Percentiles rank a stretch among this genome's conserved stretches.
phyloP scores from a whole-genome alignment of 768 basidiomycete species.

The Amanita pallidorosea region DNA sequence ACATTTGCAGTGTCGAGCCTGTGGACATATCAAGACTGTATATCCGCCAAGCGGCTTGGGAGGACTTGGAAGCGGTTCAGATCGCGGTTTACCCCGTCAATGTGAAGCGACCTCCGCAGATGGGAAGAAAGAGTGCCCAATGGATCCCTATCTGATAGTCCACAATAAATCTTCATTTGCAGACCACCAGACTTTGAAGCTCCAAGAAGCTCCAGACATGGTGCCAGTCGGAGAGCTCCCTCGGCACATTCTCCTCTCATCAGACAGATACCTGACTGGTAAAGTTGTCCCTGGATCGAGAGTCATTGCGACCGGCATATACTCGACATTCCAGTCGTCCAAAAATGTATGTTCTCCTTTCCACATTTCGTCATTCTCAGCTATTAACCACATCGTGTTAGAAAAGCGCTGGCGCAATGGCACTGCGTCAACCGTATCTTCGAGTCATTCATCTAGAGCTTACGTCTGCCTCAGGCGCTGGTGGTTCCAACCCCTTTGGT shows the following conservation, averaged over 20 bases:
- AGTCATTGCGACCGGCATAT: constrained; percentile 91
- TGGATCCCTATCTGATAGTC: constrained; percentile 93
- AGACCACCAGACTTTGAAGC: constrained; percentile 92
- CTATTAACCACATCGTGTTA: constrained; percentile 13
- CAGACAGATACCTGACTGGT: constrained; percentile 84
- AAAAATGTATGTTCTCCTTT: constrained; percentile 56
- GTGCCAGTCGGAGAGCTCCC: constrained; percentile 98
- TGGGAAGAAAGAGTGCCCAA: constrained; percentile 88
- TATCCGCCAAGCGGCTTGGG: constrained; percentile 72
- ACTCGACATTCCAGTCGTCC: constrained; percentile 87
- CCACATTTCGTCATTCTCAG: background rate
- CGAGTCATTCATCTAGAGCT: constrained; percentile 88
- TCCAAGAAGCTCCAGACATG: constrained; percentile 99
- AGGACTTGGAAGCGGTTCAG: constrained; percentile 79
- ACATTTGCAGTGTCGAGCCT: constrained; percentile 87
- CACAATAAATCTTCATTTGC: constrained; percentile 92
- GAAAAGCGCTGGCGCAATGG: constrained; percentile 79
- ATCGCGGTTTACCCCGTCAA: constrained; percentile 73
- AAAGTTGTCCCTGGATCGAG: constrained; percentile 95
- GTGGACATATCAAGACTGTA: constrained; percentile 69
- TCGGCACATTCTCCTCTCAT: constrained; percentile 86
- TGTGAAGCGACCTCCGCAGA: constrained; percentile 77
- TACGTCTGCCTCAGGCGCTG: constrained; percentile 65
- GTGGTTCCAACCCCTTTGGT: constrained; percentile 76
- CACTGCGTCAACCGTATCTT: constrained; percentile 89